Evolutionary conservation across 768 basidiomycete species (phyloP), one percentile per base, ranked within the genome.

Genomic region (Mrakia hoshinonis): DNA sequence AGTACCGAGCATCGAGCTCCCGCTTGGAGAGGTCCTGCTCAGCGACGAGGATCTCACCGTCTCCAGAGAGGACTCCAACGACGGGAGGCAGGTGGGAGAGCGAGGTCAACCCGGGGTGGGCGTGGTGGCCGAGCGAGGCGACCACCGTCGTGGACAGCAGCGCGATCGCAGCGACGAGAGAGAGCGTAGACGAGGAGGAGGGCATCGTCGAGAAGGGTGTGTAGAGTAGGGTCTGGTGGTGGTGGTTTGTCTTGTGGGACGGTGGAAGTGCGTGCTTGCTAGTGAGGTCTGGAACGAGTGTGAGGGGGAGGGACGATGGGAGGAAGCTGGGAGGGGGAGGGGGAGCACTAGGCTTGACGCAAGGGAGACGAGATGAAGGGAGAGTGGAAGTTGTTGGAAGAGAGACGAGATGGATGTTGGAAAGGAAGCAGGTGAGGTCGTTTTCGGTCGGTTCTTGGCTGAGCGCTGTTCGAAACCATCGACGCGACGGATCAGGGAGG

Each of bases 61-160:
- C 18, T 4, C n/a, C 31, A 15, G 36, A 15, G 66, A 67, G 18
- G 36, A 36, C 22, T 24, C 61, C 70, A 29, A 58, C 70, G 29
- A 71, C 43, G 49, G 46, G 31, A 20, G 71, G 71, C 31, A 73
- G 67, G 49, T 73, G 71, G 54, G 58, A 62, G 48, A 73, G 71
- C n/a, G 31, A n/a, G n/a, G 66, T 68, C 26, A 73, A 31, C 24
- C 51, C 65, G 26, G 71, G 51, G 58, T 67, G 58, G 61, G 71
- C 71, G 60, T 73, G 71, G 58, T 73, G 71, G 54, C 71, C 71
- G 55, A 71, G 63, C 18, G 70, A 64, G 15, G 70, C 70, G 54
- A 71, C 31, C 29, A 60, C 62, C 31, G 51, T 39, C 29, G 64
- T 43, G 20, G 70, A 49, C 43, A 66, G 29, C 26, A 49, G 46